A percentile compares a stretch with the other conserved stretches of the same genome.
These are phyloP conservation scores for Rhizomucor miehei DNA, from an alignment of 371 early-diverging fungal species.

Conservation along the genomic window DNA sequence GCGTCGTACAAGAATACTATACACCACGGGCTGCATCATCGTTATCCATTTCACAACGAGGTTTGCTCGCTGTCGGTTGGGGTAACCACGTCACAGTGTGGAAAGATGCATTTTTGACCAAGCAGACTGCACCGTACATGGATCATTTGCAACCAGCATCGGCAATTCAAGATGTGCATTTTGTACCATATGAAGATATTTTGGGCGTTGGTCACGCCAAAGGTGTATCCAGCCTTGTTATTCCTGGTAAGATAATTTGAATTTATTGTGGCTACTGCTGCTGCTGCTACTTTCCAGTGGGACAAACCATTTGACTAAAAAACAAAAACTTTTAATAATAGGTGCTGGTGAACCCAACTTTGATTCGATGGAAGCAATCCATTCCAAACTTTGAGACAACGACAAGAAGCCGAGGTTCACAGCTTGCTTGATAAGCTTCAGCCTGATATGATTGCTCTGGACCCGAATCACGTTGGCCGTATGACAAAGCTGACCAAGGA, in stretches of 20 bases:
- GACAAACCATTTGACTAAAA: too few relatives aligned
- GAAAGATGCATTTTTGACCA: slow-evolving; percentile 82
- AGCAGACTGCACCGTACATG: slow-evolving; percentile 88
- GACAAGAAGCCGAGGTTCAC: slow-evolving; percentile 93
- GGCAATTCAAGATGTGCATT: slow-evolving; percentile 60
- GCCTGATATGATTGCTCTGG: slow-evolving; percentile 86
- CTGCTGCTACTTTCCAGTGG: too few relatives aligned
- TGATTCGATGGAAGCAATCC: slow-evolving; percentile 96
- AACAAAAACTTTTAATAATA: slow-evolving; percentile 3
- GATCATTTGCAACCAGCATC: slow-evolving; percentile 68
- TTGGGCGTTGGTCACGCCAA: slow-evolving; percentile 86
- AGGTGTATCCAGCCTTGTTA: slow-evolving; percentile 83
- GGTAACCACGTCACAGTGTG: slow-evolving; percentile 80
- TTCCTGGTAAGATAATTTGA: slow-evolving; percentile 70
- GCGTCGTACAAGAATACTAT: slow-evolving; percentile 76
- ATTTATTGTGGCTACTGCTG: too few relatives aligned
- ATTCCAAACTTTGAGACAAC: slow-evolving; percentile 88
- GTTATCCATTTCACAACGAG: slow-evolving; percentile 83
- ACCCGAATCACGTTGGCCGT: slow-evolving; percentile 75
- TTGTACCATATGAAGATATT: slow-evolving; percentile 98
- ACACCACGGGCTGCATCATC: slow-evolving; percentile 73
- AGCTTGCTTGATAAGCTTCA: slow-evolving; percentile 88
- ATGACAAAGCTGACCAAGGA: slow-evolving; percentile 57
- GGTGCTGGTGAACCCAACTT: slow-evolving; percentile 95
- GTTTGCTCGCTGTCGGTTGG: slow-evolving; percentile 81